phyloP scores from a whole-genome alignment of 352 stramenopile species.

The Phytophthora nicotianae region DNA sequence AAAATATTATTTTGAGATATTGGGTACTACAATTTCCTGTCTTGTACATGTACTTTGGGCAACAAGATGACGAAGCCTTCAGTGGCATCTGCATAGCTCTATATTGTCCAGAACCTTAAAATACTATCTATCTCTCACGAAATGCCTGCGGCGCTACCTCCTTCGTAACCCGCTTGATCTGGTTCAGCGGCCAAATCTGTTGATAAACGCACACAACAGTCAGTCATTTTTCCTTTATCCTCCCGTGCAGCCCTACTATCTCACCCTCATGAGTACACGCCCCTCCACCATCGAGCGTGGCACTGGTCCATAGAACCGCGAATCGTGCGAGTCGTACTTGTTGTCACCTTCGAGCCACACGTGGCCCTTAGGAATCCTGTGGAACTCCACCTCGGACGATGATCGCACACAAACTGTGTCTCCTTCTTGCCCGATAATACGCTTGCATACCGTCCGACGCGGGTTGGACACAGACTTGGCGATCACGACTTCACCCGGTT shows the following conservation, averaged over 20 bases:
- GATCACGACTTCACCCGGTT: conserved; percentile 89
- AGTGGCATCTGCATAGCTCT: background rate
- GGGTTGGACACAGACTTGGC: conserved; percentile 87
- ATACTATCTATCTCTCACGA: conserved; percentile 48
- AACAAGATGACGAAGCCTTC: background rate
- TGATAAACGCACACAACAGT: background rate
- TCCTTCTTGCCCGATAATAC: conserved; percentile 84
- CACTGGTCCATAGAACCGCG: conserved; percentile 94
- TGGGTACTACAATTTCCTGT: too few relatives aligned
- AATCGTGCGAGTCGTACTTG: conserved; percentile 95
- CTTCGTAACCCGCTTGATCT: conserved; percentile 71
- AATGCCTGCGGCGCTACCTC: conserved; percentile 60
- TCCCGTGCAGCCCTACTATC: conserved; percentile 13
- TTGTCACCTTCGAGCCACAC: conserved; percentile 98
- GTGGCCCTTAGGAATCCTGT: conserved; percentile 91
- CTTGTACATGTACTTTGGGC: too few relatives aligned
- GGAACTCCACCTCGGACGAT: conserved; percentile 75
- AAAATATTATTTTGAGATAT: too few relatives aligned
- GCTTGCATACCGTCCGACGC: conserved; percentile 89
- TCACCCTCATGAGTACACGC: conserved; percentile 87
- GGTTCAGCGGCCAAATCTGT: conserved; percentile 82
- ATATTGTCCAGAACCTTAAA: background rate
- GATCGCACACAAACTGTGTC: conserved; percentile 82
- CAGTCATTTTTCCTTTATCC: background rate
- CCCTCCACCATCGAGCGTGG: conserved; percentile 92